Base-by-base conservation (phyloP, 2,329 filamentous ascomycete species). In the Eutypella sp. region DNA sequence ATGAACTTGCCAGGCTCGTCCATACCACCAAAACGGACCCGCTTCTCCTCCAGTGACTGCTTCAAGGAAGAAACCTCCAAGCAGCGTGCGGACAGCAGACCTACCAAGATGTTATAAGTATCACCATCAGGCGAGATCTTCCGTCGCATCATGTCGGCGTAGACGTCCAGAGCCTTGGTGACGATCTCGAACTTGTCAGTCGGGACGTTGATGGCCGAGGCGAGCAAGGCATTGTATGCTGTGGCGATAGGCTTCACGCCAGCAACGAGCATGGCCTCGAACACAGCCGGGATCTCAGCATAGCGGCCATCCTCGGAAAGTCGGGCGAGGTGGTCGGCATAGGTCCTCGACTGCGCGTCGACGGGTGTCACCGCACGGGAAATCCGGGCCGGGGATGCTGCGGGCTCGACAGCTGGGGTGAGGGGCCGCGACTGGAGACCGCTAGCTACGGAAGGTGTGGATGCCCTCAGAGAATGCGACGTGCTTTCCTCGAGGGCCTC, bases 131-230 rank as follows among this genome's bases (percentile, higher is more conserved):
- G 91, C 18, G 79, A 71, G 20, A 97, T 84, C 56, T 85, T 85
- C 53, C 91, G 86, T 54, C 85, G 83, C 56, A 96, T 82, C 93
- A 99, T 97, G 64, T 97, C 91, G 15, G 90, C 86, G 66, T 97
- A 99, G 43, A 99, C 87, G 70, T 96, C 91, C 43, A 97, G 77
- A 5, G 89, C 90, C 71, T 95, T 95, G 50, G 89, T 85, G 13
- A 95, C 88, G 43, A 93, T 82, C 69, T 95, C 87, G 44, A 86
- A 85, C 66, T 84, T 87, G 65, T 88, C 84, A 20, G 76, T 75
- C 7, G 91, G 88, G 16, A 96, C 78, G 56, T 89, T 79, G 50
- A 96, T 89, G 13, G 90, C 90, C 5, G 93, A 89, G 57, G 84
- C 77, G 37, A 99, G 73, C 38, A 99, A 76, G 41, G 89, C 87